Evolutionary conservation across 305 asterid genomes (phyloP).

Genomic region (Fraxinus sp.): DNA sequence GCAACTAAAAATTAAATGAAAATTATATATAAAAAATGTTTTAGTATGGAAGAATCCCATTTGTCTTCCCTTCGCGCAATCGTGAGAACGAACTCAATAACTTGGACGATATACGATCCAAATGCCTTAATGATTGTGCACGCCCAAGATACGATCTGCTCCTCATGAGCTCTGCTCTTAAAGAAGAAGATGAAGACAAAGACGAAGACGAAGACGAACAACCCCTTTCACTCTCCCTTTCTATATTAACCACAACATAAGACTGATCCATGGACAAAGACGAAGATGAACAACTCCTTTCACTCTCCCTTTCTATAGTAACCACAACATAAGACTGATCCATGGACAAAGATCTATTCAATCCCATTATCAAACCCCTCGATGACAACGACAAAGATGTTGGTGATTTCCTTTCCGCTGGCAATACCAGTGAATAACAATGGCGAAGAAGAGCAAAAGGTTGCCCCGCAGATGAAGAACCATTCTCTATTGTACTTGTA

Average conservation of each 20-base stretch:
- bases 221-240: constrained; percentile 17
- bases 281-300: constrained; percentile 3
- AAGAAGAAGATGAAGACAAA: neutral
- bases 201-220: constrained; percentile 44
- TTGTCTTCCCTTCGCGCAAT: constrained; percentile 30
- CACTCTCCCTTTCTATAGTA: constrained; percentile 23
- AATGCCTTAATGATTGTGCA: constrained; percentile 28
- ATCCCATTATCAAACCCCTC: constrained; percentile 7
- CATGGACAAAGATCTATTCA: constrained; percentile 63
- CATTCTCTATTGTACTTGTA: neutral
- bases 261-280: constrained; percentile 51
- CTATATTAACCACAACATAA: constrained; percentile 25
- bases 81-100: constrained; percentile 42
- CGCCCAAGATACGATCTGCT: constrained; percentile 24
- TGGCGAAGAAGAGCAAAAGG: constrained; percentile 32
- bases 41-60: constrained; percentile 44
- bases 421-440: constrained; percentile 30
- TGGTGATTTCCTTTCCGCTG: constrained; percentile 26
- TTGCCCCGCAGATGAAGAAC: constrained; percentile 10
- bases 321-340: constrained; percentile 36
- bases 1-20: neutral
- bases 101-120: constrained; percentile 38
- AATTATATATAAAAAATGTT: neutral
- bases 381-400: constrained; percentile 6
- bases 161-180: constrained; percentile 17